Evolutionary conservation across 2,329 filamentous ascomycete genomes (phyloP).

Genomic region (Xylaria sp.): DNA sequence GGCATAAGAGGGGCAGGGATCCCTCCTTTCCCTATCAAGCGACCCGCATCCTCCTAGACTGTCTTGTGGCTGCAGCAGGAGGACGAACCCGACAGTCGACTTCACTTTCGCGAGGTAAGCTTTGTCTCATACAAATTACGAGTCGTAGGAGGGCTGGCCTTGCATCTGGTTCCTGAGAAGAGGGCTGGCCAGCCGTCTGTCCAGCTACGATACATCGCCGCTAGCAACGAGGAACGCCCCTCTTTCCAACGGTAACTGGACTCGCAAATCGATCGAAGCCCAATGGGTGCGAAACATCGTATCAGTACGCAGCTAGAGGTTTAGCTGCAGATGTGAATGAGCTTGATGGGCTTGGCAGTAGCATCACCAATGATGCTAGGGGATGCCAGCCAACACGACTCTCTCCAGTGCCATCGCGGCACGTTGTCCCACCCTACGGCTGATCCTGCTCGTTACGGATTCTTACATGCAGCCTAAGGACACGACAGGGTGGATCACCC

Average conservation of each 20-base stretch:
- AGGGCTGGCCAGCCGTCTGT: slow-evolving; percentile 18
- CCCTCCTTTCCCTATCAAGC: slow-evolving; percentile 31
- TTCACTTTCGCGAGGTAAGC: slow-evolving; percentile 17
- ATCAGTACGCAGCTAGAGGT: slow-evolving; percentile 1
- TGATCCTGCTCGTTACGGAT: slow-evolving; percentile 31
- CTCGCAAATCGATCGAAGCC: slow-evolving; percentile 9
- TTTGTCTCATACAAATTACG: slow-evolving; percentile 12
- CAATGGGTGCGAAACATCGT: slow-evolving; percentile 1
- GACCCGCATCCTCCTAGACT: slow-evolving; percentile 32
- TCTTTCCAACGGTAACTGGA: slow-evolving; percentile 19
- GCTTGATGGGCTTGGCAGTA: slow-evolving; percentile 19
- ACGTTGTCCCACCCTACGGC: slow-evolving; percentile 30
- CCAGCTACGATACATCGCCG: neutral
- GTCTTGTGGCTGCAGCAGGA: slow-evolving; percentile 28
- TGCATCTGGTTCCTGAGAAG: slow-evolving; percentile 22
- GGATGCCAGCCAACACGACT: slow-evolving; percentile 19
- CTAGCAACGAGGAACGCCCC: slow-evolving; percentile 20
- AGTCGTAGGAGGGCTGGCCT: slow-evolving; percentile 17
- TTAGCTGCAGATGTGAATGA: slow-evolving; percentile 18
- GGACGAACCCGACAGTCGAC: slow-evolving; percentile 24
- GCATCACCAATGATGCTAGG: slow-evolving; percentile 22
- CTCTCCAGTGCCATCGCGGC: slow-evolving; percentile 31
- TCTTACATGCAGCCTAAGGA: slow-evolving; percentile 23
- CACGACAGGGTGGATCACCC: slow-evolving; percentile 21
- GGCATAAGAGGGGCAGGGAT: slow-evolving; percentile 15